Evolutionary conservation across 345 rosid genomes (phyloP).

Genomic region (Rhizophora mangle): DNA sequence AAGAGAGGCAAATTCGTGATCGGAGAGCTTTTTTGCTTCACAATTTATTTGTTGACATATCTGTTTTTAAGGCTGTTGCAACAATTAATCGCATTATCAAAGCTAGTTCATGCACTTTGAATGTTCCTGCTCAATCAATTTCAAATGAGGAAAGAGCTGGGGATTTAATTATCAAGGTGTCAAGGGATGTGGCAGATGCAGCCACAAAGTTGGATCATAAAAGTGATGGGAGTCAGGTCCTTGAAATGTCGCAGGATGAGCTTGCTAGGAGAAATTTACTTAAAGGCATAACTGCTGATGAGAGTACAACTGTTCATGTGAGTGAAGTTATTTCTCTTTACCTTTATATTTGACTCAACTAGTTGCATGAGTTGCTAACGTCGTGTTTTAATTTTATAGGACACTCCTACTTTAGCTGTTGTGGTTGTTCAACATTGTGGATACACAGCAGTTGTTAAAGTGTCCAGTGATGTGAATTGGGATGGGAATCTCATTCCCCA

Average conservation of each 20-base stretch:
- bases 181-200: constrained; percentile 29
- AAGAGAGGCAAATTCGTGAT: constrained; percentile 34
- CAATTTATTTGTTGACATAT: constrained; percentile 34
- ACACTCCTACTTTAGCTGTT: constrained; percentile 31
- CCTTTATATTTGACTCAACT: constrained; percentile 20
- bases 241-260: constrained; percentile 31
- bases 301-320: constrained; percentile 37
- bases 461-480: constrained; percentile 27
- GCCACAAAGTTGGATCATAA: constrained; percentile 28
- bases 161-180: constrained; percentile 24
- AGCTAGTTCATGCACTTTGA: constrained; percentile 6
- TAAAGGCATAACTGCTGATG: constrained; percentile 37
- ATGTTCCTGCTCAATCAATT: constrained; percentile 11
- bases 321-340: constrained; percentile 19
- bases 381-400: constrained; percentile 33
- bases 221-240: constrained; percentile 31
- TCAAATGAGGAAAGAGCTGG: constrained; percentile 26
- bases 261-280: constrained; percentile 33
- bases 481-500: constrained; percentile 26
- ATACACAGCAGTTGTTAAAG: constrained; percentile 36
- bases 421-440: constrained; percentile 35
- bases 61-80: constrained; percentile 33
- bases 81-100: constrained; percentile 22
- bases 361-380: constrained; percentile 32
- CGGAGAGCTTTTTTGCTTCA: constrained; percentile 33